phyloP scores from a whole-genome alignment of 345 rosid species.

The Bruguiera gymnorhiza region DNA sequence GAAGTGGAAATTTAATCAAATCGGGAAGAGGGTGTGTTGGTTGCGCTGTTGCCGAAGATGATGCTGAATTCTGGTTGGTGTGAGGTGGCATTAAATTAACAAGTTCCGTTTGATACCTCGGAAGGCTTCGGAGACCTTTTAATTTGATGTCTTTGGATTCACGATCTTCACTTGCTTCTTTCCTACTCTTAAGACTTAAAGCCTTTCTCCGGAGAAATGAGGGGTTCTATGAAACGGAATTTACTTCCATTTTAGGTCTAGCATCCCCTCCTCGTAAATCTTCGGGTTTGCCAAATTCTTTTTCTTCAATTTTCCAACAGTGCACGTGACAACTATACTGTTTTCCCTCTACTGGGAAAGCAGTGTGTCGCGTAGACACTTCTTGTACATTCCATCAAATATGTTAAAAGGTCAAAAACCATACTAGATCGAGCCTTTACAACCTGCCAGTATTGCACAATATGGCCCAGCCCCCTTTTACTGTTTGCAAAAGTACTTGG shows the following conservation, averaged over 20 bases:
- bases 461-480: too few relatives aligned
- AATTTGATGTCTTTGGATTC: conserved; percentile 12
- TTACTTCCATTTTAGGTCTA: conserved; percentile 34
- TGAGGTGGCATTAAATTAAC: conserved; percentile 13
- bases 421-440: too few relatives aligned
- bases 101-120: conserved; percentile 25
- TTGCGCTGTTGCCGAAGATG: not conserved
- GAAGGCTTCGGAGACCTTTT: conserved; percentile 15
- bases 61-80: not conserved
- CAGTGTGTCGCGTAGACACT: too few relatives aligned
- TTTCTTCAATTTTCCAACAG: not conserved
- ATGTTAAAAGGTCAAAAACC: too few relatives aligned
- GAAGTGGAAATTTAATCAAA: not conserved
- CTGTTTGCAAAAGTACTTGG: too few relatives aligned
- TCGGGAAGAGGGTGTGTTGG: not conserved
- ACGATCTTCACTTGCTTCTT: conserved; percentile 19
- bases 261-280: conserved; percentile 28
- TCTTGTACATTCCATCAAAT: too few relatives aligned
- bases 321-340: not conserved
- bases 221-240: conserved; percentile 16
- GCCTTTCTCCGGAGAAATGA: conserved; percentile 9
- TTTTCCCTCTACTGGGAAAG: not conserved
- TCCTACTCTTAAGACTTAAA: conserved; percentile 17
- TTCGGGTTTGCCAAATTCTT: not conserved
- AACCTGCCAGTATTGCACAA: too few relatives aligned